phyloP scores from a whole-genome alignment of 2,329 filamentous ascomycete genomes.

The Hypoxylon sp. region DNA sequence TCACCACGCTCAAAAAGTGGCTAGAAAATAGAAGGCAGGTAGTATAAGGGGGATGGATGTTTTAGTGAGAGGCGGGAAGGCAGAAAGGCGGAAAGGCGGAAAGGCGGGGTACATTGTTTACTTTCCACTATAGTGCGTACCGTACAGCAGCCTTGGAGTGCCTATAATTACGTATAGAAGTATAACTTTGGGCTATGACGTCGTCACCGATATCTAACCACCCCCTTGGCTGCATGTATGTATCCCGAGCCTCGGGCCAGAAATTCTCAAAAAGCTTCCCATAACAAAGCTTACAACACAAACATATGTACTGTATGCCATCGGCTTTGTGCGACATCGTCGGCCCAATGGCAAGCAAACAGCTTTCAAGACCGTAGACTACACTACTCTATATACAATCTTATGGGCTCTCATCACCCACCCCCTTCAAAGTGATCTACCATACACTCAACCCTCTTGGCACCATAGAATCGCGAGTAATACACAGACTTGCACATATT shows the following conservation, averaged over 20 bases:
- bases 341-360: slow-evolving; percentile 44
- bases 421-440: slow-evolving; percentile 37
- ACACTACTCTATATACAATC: slow-evolving; percentile 35
- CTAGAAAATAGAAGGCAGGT: background rate
- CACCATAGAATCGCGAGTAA: slow-evolving; percentile 31
- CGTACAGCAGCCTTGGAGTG: background rate
- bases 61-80: background rate
- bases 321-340: slow-evolving; percentile 33
- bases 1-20: slow-evolving; percentile 22
- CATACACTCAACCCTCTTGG: slow-evolving; percentile 35
- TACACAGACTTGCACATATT: slow-evolving; percentile 22
- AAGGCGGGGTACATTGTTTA: slow-evolving; percentile 17
- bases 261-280: slow-evolving; percentile 12
- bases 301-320: slow-evolving; percentile 34
- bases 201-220: slow-evolving; percentile 14
- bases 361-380: slow-evolving; percentile 39
- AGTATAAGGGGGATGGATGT: slow-evolving; percentile 10
- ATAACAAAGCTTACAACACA: slow-evolving; percentile 25
- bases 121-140: background rate
- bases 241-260: slow-evolving; percentile 37
- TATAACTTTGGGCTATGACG: slow-evolving; percentile 18
- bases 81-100: too few species aligned
- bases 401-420: slow-evolving; percentile 22
- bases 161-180: slow-evolving; percentile 9
- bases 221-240: slow-evolving; percentile 5